Percentiles rank a stretch among this genome's conserved stretches.
These are phyloP conservation scores for Suillus ampliporus DNA, from an alignment of 768 basidiomycete species.

Conservation along the genomic window DNA sequence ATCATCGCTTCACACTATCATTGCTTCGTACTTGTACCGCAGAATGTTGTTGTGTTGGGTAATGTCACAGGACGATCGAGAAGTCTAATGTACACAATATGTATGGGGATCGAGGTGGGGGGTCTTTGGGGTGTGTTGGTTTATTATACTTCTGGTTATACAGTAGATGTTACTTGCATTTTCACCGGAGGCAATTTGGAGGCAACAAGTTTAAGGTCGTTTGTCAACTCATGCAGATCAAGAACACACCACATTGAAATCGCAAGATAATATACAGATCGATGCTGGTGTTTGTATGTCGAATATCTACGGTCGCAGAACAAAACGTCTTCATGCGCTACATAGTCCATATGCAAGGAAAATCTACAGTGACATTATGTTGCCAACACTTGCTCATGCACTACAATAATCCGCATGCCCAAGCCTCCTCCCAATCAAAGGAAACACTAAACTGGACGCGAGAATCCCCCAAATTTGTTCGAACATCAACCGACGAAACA, in stretches of 20 bases:
- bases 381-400: background rate
- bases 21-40: background rate
- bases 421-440: constrained; percentile 7
- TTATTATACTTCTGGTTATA: background rate
- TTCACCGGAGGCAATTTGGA: too few species aligned
- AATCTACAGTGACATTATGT: background rate
- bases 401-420: background rate
- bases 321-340: too few species aligned
- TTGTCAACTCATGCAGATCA: too few species aligned
- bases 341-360: too few species aligned
- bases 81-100: background rate
- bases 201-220: too few species aligned
- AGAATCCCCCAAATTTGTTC: background rate
- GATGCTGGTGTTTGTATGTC: too few species aligned
- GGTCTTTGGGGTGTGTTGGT: background rate
- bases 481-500: background rate
- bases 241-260: too few species aligned
- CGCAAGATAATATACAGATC: too few species aligned
- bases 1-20: constrained; percentile 3
- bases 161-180: background rate
- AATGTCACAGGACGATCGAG: background rate
- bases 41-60: background rate
- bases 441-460: background rate
- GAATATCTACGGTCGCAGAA: too few species aligned
- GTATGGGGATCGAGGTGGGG: background rate